These are phyloP conservation scores for Zygosaccharomyces rouxii DNA, from an alignment of 805 yeast species.

Conservation along the genomic window DNA sequence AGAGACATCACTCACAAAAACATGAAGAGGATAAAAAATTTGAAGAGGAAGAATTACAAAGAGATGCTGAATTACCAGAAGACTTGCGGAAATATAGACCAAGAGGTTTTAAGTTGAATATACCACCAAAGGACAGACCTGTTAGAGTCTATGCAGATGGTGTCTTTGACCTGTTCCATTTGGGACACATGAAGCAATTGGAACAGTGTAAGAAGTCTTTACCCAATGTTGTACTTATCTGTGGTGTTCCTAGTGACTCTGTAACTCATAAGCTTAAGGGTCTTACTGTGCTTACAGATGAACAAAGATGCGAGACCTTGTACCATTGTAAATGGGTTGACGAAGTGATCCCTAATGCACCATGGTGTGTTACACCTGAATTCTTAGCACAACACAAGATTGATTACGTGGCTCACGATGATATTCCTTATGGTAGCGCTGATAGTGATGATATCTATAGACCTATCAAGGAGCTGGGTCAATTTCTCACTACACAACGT, in stretches of 20 bases:
- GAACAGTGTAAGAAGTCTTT: conserved; percentile 95
- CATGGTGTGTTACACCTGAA: conserved; percentile 88
- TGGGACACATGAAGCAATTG: conserved; percentile 96
- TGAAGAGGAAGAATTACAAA: conserved; percentile 49
- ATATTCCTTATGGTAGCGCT: conserved; percentile 86
- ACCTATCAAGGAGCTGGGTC: conserved; percentile 86
- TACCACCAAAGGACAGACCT: conserved; percentile 83
- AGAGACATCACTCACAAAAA: conserved; percentile 17
- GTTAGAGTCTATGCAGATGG: conserved; percentile 97
- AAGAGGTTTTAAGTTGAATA: conserved; percentile 65
- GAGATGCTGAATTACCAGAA: conserved; percentile 62
- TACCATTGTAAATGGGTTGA: conserved; percentile 97
- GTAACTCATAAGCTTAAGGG: conserved; percentile 93
- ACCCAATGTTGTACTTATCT: conserved; percentile 76
- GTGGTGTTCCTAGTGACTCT: conserved; percentile 87
- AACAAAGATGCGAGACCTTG: conserved; percentile 86
- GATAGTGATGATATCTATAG: conserved; percentile 88
- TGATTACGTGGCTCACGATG: conserved; percentile 98
- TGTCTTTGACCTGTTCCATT: conserved; percentile 91
- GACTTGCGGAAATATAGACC: conserved; percentile 77
- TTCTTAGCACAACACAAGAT: conserved; percentile 75
- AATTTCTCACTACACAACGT: conserved; percentile 90
- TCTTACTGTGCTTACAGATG: conserved; percentile 81
- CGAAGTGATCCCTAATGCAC: conserved; percentile 90
- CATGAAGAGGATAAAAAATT: conserved; percentile 26